Percentiles rank a stretch among this genome's conserved stretches.
These are phyloP conservation scores for Stachybotrys echinatus DNA, from an alignment of 2,329 filamentous ascomycete genomes.

Conservation along the genomic window DNA sequence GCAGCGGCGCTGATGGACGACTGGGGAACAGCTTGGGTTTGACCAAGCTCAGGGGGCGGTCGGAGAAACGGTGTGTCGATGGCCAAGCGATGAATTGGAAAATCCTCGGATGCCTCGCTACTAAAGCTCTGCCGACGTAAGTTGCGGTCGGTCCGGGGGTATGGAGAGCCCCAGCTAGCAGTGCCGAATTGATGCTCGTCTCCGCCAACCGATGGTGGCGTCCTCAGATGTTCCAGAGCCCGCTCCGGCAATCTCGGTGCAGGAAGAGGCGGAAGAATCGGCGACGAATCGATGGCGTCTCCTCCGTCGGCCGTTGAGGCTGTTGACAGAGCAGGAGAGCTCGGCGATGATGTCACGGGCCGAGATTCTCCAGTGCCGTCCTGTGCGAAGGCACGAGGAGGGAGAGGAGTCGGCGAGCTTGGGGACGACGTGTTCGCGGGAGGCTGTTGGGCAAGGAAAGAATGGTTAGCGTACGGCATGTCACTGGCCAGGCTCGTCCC, in stretches of 20 bases:
- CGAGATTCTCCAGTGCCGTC: conserved; percentile 41
- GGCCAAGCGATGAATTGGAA: conserved; percentile 55
- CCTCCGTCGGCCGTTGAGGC: conserved; percentile 56
- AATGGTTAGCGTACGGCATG: not conserved
- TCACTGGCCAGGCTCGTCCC: not conserved
- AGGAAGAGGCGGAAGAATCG: conserved; percentile 52
- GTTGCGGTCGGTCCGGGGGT: conserved; percentile 59
- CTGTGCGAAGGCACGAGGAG: conserved; percentile 59
- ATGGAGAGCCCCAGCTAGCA: conserved; percentile 89
- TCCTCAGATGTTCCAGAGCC: conserved; percentile 49
- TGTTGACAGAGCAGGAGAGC: conserved; percentile 56
- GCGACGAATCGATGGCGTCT: conserved; percentile 50
- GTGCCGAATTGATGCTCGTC: conserved; percentile 52
- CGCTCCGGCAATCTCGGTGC: conserved; percentile 53
- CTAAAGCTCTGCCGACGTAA: conserved; percentile 47
- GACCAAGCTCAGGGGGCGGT: conserved; percentile 42
- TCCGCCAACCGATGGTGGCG: conserved; percentile 33
- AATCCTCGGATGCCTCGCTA: conserved; percentile 56
- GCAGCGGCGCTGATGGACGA: conserved; percentile 47
- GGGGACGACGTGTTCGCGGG: conserved; percentile 51
- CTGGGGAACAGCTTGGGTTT: conserved; percentile 19
- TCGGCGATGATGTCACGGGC: conserved; percentile 31
- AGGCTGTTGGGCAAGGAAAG: conserved; percentile 20
- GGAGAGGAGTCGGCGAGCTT: conserved; percentile 40
- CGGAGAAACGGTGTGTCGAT: conserved; percentile 59